phyloP scores from a whole-genome alignment of 352 stramenopile genomes.

The Globisporangium emineosum region DNA sequence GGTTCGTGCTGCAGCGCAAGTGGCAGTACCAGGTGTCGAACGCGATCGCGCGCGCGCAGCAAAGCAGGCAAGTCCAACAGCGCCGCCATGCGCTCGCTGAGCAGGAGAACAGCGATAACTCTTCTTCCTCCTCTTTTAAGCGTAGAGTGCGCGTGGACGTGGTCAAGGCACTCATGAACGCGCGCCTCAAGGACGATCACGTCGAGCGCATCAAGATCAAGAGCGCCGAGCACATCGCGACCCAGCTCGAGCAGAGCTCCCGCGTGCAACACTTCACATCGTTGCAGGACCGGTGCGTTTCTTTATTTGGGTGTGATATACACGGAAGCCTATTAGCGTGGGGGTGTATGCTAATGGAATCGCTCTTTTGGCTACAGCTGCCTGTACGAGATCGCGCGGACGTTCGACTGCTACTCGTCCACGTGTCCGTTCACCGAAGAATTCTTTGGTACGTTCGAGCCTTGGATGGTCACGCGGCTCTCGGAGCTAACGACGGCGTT shows the following conservation, averaged over 20 bases:
- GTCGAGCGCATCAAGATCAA: slow-evolving; percentile 67
- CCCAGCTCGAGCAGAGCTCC: slow-evolving; percentile 49
- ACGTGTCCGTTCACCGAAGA: slow-evolving; percentile 55
- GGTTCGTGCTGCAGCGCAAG: slow-evolving; percentile 56
- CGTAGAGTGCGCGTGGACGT: slow-evolving; percentile 71
- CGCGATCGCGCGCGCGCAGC: slow-evolving; percentile 22
- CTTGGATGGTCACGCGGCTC: slow-evolving; percentile 73
- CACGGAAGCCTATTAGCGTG: neutral
- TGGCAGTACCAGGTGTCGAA: slow-evolving; percentile 66
- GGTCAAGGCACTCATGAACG: slow-evolving; percentile 64
- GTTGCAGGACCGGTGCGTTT: slow-evolving; percentile 54
- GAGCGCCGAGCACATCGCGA: slow-evolving; percentile 55
- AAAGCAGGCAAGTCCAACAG: slow-evolving; percentile 37
- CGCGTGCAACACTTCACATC: slow-evolving; percentile 33
- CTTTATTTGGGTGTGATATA: neutral
- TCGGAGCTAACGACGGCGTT: slow-evolving; percentile 60
- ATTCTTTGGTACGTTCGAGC: slow-evolving; percentile 66
- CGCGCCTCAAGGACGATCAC: slow-evolving; percentile 70
- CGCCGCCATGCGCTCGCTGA: slow-evolving; percentile 32
- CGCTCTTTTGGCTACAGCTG: slow-evolving; percentile 31
- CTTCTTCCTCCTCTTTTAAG: slow-evolving; percentile 26
- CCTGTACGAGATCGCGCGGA: slow-evolving; percentile 66
- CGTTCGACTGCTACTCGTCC: slow-evolving; percentile 68
- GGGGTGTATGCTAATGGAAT: neutral
- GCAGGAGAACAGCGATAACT: slow-evolving; percentile 28